Evolutionary conservation across 257 asterid species (phyloP), one percentile per base, ranked within the genome.

Genomic region (Forsythia suspensa): DNA sequence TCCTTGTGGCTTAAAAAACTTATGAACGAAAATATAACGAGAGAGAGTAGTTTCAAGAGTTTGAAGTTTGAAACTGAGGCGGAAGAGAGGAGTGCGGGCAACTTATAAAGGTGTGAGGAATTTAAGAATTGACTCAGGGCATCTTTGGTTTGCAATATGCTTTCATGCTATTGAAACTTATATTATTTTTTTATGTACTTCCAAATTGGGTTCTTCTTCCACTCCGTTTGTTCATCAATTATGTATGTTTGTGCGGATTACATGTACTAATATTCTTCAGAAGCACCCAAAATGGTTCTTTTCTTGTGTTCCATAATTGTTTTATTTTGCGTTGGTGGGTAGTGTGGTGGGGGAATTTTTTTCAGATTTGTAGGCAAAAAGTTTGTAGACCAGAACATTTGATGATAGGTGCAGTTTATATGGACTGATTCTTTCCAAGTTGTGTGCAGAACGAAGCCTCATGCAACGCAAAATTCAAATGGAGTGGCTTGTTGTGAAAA

Each of bases 41-140:
- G 77, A 40, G 46, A 21, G 42, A 10, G 43, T 61, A 68, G 75
- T 59, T 72, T 65, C 24, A 39, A 74, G 46, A 51, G 42, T 29
- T 77, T 20, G 34, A 55, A 29, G 79, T 80, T 79, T 37, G 84
- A 74, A 81, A 4, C 59, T 71, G 71, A 81, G 85, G 76, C 79
- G 21, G 77, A 82, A 80, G 63, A 18, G 76, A 82, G 66, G 76
- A 78, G 63, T 76, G n/a, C 10, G 76, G 65, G 51, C 73, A 63
- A 82, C 77, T 81, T 85, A 76, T 86, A 85, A 73, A 82, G 82
- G 82, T 80, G 75, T 74, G 67, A 63, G 55, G 46, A 29, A 69
- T 65, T 55, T 20, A 59, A 57, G 67, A 59, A 59, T 59, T 20
- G 37, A 2, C 34, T 63, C 76, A 67, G 78, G 79, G 73, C 70